Conservation (phyloP, 495 filamentous ascomycete genomes). For the Lasiosphaeriaceae sp. region DNA sequence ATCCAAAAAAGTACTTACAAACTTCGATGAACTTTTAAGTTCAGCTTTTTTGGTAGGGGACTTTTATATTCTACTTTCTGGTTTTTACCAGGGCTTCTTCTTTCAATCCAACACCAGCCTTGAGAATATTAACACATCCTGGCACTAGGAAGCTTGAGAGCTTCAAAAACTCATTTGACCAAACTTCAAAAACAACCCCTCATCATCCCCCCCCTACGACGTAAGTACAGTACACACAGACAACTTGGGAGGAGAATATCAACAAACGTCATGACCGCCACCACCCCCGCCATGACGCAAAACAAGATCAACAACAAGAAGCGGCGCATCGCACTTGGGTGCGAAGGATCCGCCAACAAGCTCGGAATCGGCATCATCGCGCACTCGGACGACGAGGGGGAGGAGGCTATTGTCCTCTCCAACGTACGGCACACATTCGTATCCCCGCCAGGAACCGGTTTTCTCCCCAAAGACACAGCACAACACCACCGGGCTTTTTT, state of each 20-base stretch:
- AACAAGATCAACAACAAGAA: constrained; percentile 15
- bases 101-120: too few species aligned
- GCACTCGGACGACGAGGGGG: constrained; percentile 58
- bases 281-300: not conserved
- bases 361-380: constrained; percentile 89
- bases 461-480: constrained; percentile 94
- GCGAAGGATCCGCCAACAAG: constrained; percentile 98
- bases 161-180: too few species aligned
- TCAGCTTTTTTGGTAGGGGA: not conserved
- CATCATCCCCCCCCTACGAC: too few species aligned
- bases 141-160: too few species aligned
- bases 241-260: too few species aligned
- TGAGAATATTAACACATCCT: too few species aligned
- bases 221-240: too few species aligned
- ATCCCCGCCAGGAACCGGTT: constrained; percentile 88
- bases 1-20: too few species aligned
- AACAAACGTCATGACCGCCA: not conserved
- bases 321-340: constrained; percentile 72
- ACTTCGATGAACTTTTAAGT: not conserved
- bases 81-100: too few species aligned
- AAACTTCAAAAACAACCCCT: too few species aligned
- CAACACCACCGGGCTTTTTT: constrained; percentile 86
- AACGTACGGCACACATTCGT: constrained; percentile 93
- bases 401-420: constrained; percentile 71
- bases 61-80: not conserved